Conservation (phyloP, 495 filamentous ascomycete species). For the Penicillium daleae region DNA sequence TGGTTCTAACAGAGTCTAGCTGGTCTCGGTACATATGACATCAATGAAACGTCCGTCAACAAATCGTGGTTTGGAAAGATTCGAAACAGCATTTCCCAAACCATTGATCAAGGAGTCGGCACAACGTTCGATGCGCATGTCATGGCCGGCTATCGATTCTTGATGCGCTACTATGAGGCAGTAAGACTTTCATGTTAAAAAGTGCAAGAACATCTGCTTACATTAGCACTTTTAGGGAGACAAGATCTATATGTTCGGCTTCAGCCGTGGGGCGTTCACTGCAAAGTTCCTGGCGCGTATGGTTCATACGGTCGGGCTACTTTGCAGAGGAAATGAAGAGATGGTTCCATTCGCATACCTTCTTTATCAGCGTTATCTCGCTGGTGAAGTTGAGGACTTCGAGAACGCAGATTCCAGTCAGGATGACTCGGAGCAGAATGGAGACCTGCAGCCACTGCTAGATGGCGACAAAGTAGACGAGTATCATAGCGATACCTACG, state of each 20-base stretch:
- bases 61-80: conserved; percentile 6
- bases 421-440: neutral
- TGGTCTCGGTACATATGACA: conserved; percentile 41
- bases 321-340: neutral
- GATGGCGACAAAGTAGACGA: neutral
- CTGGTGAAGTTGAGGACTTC: neutral
- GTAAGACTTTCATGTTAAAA: neutral
- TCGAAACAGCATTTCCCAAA: neutral
- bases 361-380: neutral
- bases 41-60: conserved; percentile 7
- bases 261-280: neutral
- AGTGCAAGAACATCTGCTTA: neutral
- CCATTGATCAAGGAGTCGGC: conserved; percentile 72
- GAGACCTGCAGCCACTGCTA: neutral
- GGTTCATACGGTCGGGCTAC: neutral
- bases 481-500: neutral
- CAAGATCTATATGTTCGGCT: conserved; percentile 2
- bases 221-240: neutral
- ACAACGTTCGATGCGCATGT: conserved; percentile 77
- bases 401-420: neutral
- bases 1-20: conserved; percentile 4
- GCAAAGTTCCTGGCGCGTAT: neutral
- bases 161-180: conserved; percentile 69
- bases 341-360: conserved; percentile 1
- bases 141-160: conserved; percentile 79